These are phyloP conservation scores for Talaromyces islandicus DNA, from an alignment of 2,329 filamentous ascomycete species.

Conservation along the genomic window DNA sequence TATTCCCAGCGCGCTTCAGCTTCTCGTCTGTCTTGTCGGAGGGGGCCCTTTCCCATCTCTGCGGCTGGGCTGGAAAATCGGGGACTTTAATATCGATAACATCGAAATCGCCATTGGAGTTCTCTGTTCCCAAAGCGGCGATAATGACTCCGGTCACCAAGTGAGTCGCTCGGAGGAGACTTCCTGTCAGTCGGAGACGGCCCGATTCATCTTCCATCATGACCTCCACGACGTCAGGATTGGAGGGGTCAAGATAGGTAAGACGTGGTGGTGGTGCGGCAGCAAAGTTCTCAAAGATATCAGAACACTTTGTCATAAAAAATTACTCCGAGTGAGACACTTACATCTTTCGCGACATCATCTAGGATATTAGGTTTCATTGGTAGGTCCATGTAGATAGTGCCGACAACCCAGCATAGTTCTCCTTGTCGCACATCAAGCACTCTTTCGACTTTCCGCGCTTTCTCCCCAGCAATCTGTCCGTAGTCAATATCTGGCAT, in stretches of 20 bases:
- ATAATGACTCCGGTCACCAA: conserved; percentile 91
- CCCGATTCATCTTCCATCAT: conserved; percentile 97
- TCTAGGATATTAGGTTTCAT: conserved; percentile 94
- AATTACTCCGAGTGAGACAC: conserved; percentile 20
- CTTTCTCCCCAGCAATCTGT: conserved; percentile 68
- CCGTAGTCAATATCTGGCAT: conserved; percentile 8
- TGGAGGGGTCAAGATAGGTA: conserved; percentile 62
- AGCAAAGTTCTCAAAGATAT: conserved; percentile 66
- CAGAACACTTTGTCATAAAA: background rate
- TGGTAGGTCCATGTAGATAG: conserved; percentile 95
- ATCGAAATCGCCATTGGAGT: conserved; percentile 84
- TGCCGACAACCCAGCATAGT: conserved; percentile 91
- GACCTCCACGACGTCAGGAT: conserved; percentile 50
- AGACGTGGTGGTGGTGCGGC: conserved; percentile 69
- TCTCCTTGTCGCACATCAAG: conserved; percentile 93
- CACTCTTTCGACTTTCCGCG: conserved; percentile 74
- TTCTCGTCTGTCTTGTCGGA: conserved; percentile 22
- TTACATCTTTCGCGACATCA: conserved; percentile 85
- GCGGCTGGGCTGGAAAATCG: conserved; percentile 74
- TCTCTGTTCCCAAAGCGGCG: conserved; percentile 92
- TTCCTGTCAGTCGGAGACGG: conserved; percentile 71
- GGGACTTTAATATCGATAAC: conserved; percentile 85
- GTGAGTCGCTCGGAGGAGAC: conserved; percentile 59
- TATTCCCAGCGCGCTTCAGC: conserved; percentile 33
- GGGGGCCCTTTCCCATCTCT: conserved; percentile 65